phyloP scores from a whole-genome alignment of 176 grass and related monocot species.

The Oryza coarctata region DNA sequence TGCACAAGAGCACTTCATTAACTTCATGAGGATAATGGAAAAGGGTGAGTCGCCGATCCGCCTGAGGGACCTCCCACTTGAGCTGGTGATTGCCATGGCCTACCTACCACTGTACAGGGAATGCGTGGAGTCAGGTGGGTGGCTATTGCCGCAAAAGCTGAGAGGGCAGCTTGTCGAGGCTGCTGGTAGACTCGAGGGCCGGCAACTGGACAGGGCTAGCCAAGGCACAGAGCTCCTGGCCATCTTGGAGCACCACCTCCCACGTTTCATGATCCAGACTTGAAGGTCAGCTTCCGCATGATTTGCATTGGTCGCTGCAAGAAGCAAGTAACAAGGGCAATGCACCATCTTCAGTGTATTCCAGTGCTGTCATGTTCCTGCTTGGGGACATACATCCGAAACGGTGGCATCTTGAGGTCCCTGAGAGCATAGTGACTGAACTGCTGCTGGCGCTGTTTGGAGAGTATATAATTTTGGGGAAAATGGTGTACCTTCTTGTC shows the following conservation, averaged over 20 bases:
- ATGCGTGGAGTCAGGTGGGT: slow-evolving; percentile 56
- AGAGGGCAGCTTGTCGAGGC: slow-evolving; percentile 95
- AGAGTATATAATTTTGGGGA: slow-evolving; percentile 62
- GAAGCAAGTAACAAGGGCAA: slow-evolving; percentile 31
- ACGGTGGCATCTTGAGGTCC: slow-evolving; percentile 38
- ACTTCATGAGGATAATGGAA: slow-evolving; percentile 74
- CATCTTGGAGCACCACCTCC: slow-evolving; percentile 89
- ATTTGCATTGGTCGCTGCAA: slow-evolving; percentile 9
- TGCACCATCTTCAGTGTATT: slow-evolving; percentile 33
- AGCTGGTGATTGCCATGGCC: slow-evolving; percentile 77
- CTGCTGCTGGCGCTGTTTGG: slow-evolving; percentile 44
- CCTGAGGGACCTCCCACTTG: slow-evolving; percentile 59
- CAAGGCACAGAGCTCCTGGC: slow-evolving; percentile 68
- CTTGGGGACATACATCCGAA: slow-evolving; percentile 23
- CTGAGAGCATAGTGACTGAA: slow-evolving; percentile 37
- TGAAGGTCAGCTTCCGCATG: slow-evolving; percentile 23
- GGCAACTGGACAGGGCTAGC: slow-evolving; percentile 49
- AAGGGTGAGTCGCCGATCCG: slow-evolving; percentile 58
- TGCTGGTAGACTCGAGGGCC: slow-evolving; percentile 58
- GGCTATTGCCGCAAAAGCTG: slow-evolving; percentile 75
- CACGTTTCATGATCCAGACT: slow-evolving; percentile 52
- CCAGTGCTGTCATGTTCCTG: slow-evolving; percentile 24
- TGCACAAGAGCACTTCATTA: slow-evolving; percentile 70
- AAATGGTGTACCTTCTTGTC: slow-evolving; percentile 35
- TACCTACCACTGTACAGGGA: slow-evolving; percentile 88